Percentiles rank a stretch among this genome's conserved stretches.
phyloP scores from a whole-genome alignment of 1,284 basidiomycete species.

The Malassezia globosa region DNA sequence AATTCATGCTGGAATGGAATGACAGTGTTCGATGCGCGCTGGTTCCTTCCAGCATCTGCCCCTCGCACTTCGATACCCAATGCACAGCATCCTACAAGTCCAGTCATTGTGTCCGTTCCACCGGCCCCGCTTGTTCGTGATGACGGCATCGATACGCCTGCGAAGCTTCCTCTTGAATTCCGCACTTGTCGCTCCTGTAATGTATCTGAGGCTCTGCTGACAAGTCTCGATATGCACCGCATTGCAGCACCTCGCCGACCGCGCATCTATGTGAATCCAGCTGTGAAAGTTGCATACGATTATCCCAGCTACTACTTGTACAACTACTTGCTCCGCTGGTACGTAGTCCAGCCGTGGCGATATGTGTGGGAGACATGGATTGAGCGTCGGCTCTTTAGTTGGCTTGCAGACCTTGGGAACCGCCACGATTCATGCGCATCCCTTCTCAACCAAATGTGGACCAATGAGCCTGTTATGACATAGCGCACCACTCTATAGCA shows the following conservation, averaged over 20 bases:
- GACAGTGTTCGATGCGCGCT: slow-evolving; percentile 52
- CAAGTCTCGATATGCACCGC: slow-evolving; percentile 55
- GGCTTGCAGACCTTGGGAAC: slow-evolving; percentile 21
- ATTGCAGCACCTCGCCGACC: slow-evolving; percentile 48
- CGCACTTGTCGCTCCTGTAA: slow-evolving; percentile 51
- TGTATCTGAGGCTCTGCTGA: slow-evolving; percentile 54
- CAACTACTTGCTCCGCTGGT: slow-evolving; percentile 22
- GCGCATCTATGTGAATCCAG: slow-evolving; percentile 52
- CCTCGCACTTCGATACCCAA: neutral
- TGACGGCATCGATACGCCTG: slow-evolving; percentile 37
- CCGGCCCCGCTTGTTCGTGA: neutral
- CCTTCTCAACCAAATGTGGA: neutral
- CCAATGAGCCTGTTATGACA: no score
- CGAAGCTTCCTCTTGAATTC: slow-evolving; percentile 49
- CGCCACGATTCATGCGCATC: slow-evolving; percentile 16
- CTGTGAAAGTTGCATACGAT: slow-evolving; percentile 22
- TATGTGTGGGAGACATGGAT: slow-evolving; percentile 30
- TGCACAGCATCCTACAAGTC: neutral
- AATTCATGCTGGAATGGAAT: slow-evolving; percentile 58
- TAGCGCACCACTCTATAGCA: no score
- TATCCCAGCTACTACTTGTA: slow-evolving; percentile 22
- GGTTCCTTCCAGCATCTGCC: slow-evolving; percentile 36
- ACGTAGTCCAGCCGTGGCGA: slow-evolving; percentile 24
- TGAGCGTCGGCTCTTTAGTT: slow-evolving; percentile 22
- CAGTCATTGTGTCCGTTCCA: neutral